phyloP scores from a whole-genome alignment of 2,329 filamentous ascomycete genomes.

The Fusarium drepaniforme region DNA sequence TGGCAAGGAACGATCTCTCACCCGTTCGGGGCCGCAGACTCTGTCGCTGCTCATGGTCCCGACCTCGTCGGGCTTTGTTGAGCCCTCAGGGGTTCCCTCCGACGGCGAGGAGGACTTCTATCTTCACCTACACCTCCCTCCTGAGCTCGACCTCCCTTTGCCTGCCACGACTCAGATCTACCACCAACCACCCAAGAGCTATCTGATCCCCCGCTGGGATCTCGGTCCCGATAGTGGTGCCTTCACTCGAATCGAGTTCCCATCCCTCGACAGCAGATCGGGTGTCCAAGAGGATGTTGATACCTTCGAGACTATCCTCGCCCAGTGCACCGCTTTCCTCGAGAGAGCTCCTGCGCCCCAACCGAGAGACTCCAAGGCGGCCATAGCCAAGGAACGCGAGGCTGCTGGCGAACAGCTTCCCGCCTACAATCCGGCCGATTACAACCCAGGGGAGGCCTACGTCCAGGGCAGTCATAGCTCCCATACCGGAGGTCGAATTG shows the following conservation, averaged over 20 bases:
- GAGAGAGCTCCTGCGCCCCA: constrained; percentile 80
- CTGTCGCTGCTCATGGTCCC: constrained; percentile 96
- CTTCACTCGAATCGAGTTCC: constrained; percentile 95
- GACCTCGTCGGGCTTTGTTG: constrained; percentile 80
- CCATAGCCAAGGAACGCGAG: constrained; percentile 55
- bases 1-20: constrained; percentile 86
- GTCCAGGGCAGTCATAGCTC: constrained; percentile 71
- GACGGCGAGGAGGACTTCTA: constrained; percentile 93
- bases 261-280: constrained; percentile 75
- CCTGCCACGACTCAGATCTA: constrained; percentile 98
- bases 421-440: constrained; percentile 85
- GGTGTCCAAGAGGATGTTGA: constrained; percentile 92
- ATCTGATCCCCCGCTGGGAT: constrained; percentile 96
- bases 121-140: constrained; percentile 92
- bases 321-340: constrained; percentile 96
- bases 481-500: constrained; percentile 75
- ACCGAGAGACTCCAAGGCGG: constrained; percentile 48
- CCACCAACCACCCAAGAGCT: constrained; percentile 92
- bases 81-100: constrained; percentile 65
- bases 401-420: constrained; percentile 61
- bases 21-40: constrained; percentile 87
- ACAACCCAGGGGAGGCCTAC: constrained; percentile 84
- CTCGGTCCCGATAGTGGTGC: constrained; percentile 88
- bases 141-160: constrained; percentile 92
- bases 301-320: constrained; percentile 96